These are phyloP conservation scores for Schizophyllum commune DNA, from an alignment of 1,284 basidiomycete genomes.

Conservation along the genomic window DNA sequence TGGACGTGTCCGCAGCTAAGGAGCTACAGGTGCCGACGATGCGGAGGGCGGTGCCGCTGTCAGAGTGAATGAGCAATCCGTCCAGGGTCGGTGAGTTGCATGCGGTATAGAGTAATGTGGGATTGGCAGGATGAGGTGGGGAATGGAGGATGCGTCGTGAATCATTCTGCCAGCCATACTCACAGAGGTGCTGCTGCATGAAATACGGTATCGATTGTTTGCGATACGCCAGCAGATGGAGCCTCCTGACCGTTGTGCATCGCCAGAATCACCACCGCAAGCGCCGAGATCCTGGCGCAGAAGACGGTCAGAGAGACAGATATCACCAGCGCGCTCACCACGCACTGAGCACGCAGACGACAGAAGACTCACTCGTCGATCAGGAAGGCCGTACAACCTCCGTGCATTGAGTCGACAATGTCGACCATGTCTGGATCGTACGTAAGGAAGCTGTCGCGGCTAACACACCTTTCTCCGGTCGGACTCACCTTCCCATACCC, in stretches of 20 bases:
- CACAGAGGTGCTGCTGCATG: conserved; percentile 32
- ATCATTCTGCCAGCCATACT: conserved; percentile 9
- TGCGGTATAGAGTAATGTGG: too few species aligned
- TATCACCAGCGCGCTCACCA: neutral
- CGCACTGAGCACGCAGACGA: neutral
- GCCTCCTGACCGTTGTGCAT: neutral
- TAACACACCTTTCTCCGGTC: too few species aligned
- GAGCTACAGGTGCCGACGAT: conserved; percentile 31
- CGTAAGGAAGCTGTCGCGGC: too few species aligned
- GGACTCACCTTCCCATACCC: neutral
- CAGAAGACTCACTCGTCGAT: conserved; percentile 14
- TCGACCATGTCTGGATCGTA: conserved; percentile 15
- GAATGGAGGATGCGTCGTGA: too few species aligned
- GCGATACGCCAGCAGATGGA: conserved; percentile 21
- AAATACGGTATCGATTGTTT: conserved; percentile 29
- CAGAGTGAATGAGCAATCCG: neutral
- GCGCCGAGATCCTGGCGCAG: conserved; percentile 1
- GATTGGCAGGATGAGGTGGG: too few species aligned
- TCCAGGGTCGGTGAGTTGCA: neutral
- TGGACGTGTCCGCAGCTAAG: conserved; percentile 23
- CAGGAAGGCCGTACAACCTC: conserved; percentile 15
- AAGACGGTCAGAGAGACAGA: neutral
- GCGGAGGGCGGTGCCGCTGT: conserved; percentile 30
- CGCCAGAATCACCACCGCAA: conserved; percentile 8
- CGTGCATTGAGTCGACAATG: conserved; percentile 12